These are phyloP conservation scores for Arachis hypogaea DNA, from an alignment of 306 rosid species.

Conservation along the genomic window DNA sequence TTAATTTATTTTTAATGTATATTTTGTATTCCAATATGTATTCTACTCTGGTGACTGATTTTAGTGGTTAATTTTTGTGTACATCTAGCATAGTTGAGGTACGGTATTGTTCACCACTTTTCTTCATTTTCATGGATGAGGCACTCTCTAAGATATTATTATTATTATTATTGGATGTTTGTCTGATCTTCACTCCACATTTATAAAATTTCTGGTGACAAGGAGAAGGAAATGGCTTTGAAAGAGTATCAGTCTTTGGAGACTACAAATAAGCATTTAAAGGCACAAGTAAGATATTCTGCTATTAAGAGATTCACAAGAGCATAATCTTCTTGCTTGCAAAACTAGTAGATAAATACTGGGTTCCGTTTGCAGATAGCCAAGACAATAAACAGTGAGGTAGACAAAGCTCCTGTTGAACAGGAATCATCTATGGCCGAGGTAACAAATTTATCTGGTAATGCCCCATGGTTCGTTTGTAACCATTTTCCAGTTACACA, in stretches of 20 bases:
- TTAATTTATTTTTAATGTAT: too few relatives aligned
- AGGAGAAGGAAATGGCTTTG: slow-evolving; percentile 85
- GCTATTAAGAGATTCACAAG: slow-evolving; percentile 31
- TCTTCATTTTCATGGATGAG: slow-evolving; percentile 23
- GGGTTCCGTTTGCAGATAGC: slow-evolving; percentile 59
- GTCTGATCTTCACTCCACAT: slow-evolving; percentile 32
- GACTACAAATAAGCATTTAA: slow-evolving; percentile 72
- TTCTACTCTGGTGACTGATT: too few relatives aligned
- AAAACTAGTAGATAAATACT: slow-evolving; percentile 6
- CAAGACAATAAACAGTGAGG: slow-evolving; percentile 49
- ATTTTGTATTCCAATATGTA: too few relatives aligned
- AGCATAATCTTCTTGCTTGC: slow-evolving; percentile 28
- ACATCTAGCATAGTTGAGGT: slow-evolving; percentile 1
- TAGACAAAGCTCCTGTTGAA: slow-evolving; percentile 52
- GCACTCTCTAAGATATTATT: slow-evolving; percentile 25
- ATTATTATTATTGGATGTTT: slow-evolving; percentile 30
- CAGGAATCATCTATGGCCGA: slow-evolving; percentile 47
- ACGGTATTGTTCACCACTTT: slow-evolving; percentile 34
- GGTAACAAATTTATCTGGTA: slow-evolving; percentile 49
- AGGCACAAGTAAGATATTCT: slow-evolving; percentile 66
- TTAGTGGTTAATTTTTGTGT: too few relatives aligned
- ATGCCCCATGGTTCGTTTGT: slow-evolving; percentile 61
- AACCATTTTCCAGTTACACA: slow-evolving; percentile 63
- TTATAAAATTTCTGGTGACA: slow-evolving; percentile 46
- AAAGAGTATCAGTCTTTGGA: slow-evolving; percentile 77